A percentile compares a stretch with the other conserved stretches of the same genome.
Conservation (phyloP, 2,329 filamentous ascomycete genomes). For the Fusarium penzigii region DNA sequence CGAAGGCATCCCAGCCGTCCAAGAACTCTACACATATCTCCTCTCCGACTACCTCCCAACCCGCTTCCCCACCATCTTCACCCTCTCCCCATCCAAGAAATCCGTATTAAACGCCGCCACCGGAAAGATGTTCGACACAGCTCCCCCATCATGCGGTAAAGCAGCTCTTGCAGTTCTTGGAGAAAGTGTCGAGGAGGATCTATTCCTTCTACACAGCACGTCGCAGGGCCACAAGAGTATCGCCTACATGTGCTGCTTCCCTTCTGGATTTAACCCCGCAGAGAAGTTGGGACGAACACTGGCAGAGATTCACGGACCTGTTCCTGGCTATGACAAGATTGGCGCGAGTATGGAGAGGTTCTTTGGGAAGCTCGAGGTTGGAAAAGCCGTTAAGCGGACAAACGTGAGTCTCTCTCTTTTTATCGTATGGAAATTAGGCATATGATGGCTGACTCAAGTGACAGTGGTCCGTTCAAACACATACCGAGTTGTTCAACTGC, state of each 20-base stretch:
- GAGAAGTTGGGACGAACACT: conserved; percentile 51
- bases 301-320: conserved; percentile 51
- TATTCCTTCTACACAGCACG: conserved; percentile 50
- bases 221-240: conserved; percentile 42
- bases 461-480: conserved; percentile 26
- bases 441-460: conserved; percentile 1
- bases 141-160: neutral
- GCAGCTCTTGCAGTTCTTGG: conserved; percentile 12
- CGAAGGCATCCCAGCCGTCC: conserved; percentile 40
- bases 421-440: rapidly evolving
- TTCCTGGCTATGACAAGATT: conserved; percentile 57
- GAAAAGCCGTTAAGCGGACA: conserved; percentile 49
- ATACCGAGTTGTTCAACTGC: conserved; percentile 10
- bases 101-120: conserved; percentile 44
- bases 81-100: conserved; percentile 30
- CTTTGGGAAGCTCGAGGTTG: conserved; percentile 49
- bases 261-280: conserved; percentile 53
- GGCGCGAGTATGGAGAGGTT: conserved; percentile 56
- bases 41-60: conserved; percentile 46
- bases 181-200: conserved; percentile 47
- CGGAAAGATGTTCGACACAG: conserved; percentile 25
- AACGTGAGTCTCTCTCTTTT: conserved; percentile 40
- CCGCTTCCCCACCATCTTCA: conserved; percentile 49
- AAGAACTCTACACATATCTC: conserved; percentile 50
- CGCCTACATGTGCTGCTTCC: conserved; percentile 54